These are phyloP conservation scores for Eucalyptus victrix DNA, from an alignment of 345 rosid genomes.

Conservation along the genomic window DNA sequence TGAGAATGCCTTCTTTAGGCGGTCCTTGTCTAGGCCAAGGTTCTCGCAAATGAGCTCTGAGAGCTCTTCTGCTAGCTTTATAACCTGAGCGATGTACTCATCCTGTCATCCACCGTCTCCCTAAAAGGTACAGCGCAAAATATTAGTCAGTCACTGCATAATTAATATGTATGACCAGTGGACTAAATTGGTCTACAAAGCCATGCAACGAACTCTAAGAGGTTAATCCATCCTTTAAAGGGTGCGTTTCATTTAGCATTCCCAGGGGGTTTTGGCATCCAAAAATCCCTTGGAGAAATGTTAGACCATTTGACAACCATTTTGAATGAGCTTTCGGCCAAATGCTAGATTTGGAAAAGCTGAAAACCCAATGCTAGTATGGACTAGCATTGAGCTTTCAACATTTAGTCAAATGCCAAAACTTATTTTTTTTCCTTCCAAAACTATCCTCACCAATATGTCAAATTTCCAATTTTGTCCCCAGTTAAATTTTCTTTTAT, in stretches of 20 bases:
- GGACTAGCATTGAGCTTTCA: no score
- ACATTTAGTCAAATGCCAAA: no score
- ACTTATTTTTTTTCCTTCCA: no score
- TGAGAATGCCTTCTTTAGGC: constrained; percentile 34
- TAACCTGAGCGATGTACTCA: constrained; percentile 41
- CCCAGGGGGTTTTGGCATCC: fast-evolving
- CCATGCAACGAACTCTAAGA: not conserved
- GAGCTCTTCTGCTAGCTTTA: constrained; percentile 47
- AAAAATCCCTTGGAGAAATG: fast-evolving
- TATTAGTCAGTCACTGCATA: not conserved
- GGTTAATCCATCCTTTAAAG: not conserved
- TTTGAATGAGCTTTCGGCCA: fast-evolving
- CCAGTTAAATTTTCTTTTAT: no score
- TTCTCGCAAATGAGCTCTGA: constrained; percentile 60
- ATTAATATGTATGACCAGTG: not conserved
- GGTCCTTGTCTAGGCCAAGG: constrained; percentile 40
- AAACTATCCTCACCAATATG: fast-evolving
- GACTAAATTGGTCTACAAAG: not conserved
- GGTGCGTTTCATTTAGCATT: no score
- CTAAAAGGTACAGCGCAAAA: constrained; percentile 4
- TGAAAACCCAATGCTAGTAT: no score
- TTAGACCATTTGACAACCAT: fast-evolving
- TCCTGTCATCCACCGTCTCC: constrained; percentile 28
- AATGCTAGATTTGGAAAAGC: fast-evolving
- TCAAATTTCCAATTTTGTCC: no score